Conservation (phyloP, 805 yeast genomes). For the Blastobotrys chiropterorum region DNA sequence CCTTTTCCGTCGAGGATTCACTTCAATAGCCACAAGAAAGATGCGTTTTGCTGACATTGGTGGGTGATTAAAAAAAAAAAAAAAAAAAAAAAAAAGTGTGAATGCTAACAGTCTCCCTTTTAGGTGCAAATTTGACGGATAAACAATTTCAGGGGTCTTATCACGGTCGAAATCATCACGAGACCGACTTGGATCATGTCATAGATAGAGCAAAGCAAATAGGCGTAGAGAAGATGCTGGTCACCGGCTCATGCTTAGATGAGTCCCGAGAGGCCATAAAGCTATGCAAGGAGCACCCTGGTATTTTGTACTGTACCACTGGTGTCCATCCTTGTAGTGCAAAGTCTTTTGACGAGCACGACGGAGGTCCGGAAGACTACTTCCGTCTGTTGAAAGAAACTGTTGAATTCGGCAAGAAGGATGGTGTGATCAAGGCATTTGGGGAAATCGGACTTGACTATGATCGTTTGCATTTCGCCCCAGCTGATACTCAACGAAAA, state of each 20-base stretch:
- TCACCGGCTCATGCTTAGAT: conserved; percentile 74
- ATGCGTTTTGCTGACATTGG: conserved; percentile 39
- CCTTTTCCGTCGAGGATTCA: too few species aligned
- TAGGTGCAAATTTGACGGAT: conserved; percentile 83
- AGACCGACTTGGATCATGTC: conserved; percentile 58
- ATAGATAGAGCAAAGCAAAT: conserved; percentile 58
- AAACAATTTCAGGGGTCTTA: conserved; percentile 80
- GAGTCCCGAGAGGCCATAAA: conserved; percentile 62
- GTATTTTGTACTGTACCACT: conserved; percentile 54
- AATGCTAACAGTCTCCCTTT: too few species aligned
- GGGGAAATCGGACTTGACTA: conserved; percentile 97
- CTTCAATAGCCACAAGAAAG: too few species aligned
- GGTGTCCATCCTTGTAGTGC: conserved; percentile 97
- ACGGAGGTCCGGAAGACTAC: conserved; percentile 30
- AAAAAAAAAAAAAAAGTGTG: too few species aligned
- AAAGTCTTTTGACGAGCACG: conserved; percentile 38
- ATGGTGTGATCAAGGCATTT: conserved; percentile 65
- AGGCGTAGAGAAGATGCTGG: conserved; percentile 62
- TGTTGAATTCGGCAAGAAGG: conserved; percentile 41
- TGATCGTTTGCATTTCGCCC: conserved; percentile 76
- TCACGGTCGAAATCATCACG: conserved; percentile 63
- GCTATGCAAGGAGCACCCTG: conserved; percentile 39
- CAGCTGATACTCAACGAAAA: conserved; percentile 56
- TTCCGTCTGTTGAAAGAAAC: conserved; percentile 45
- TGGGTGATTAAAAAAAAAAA: too few species aligned